These are phyloP conservation scores for Chaetomiaceae sp. DNA, from an alignment of 2,329 filamentous ascomycete species.

Conservation along the genomic window DNA sequence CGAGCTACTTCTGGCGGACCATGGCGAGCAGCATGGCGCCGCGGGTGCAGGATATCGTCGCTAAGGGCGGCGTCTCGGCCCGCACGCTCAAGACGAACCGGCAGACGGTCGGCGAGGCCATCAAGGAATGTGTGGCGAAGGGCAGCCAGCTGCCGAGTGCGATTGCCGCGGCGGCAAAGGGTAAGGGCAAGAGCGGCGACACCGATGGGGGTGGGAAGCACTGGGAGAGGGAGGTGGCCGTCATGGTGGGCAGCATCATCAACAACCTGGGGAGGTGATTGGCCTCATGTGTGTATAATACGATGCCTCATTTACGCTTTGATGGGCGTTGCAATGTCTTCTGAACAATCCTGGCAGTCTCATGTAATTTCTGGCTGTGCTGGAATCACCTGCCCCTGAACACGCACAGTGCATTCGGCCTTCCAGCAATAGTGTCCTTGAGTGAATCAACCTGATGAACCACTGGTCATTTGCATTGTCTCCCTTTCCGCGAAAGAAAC, in stretches of 20 bases:
- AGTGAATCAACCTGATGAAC: too few species aligned
- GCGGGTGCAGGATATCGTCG: slow-evolving; percentile 78
- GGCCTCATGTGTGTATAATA: neutral
- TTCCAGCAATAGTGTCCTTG: too few species aligned
- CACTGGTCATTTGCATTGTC: too few species aligned
- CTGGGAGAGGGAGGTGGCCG: slow-evolving; percentile 89
- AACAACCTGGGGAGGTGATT: slow-evolving; percentile 45
- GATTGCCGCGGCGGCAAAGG: slow-evolving; percentile 37
- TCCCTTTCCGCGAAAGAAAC: too few species aligned
- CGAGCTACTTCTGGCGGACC: slow-evolving; percentile 90
- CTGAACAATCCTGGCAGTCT: too few species aligned
- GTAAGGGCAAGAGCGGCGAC: slow-evolving; percentile 39
- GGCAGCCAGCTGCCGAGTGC: slow-evolving; percentile 66
- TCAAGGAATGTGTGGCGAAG: slow-evolving; percentile 76
- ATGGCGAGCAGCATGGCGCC: slow-evolving; percentile 72
- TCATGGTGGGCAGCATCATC: slow-evolving; percentile 86
- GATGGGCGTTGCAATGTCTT: too few species aligned
- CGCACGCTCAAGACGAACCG: slow-evolving; percentile 74
- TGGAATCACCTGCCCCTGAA: too few species aligned
- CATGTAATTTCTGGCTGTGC: too few species aligned
- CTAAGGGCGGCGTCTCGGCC: slow-evolving; percentile 75
- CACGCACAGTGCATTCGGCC: too few species aligned
- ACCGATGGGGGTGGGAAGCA: slow-evolving; percentile 35
- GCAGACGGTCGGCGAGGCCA: slow-evolving; percentile 67
- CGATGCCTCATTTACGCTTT: neutral